Base-by-base conservation (phyloP, 768 basidiomycete genomes). In the Boletus vermiculosoides region DNA sequence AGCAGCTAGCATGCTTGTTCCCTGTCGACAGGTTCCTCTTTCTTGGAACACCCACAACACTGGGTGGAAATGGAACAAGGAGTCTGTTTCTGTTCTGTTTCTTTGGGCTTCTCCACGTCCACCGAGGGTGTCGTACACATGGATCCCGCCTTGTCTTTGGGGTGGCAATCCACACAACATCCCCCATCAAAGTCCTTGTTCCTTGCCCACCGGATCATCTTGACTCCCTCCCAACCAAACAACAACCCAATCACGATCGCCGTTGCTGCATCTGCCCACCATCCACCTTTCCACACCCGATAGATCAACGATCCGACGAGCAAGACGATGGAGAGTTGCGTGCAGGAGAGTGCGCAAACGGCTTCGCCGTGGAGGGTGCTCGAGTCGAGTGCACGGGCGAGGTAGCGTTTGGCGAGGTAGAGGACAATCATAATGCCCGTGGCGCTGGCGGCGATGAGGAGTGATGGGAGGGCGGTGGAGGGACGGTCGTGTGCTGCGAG, bases 361-460 rank as follows among this genome's bases (percentile, higher is more conserved):
- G 79, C 76, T 61, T 80, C 78, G 31, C 77, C 76, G 25, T 72
- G 55, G 63, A 80, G 76, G 6, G 73, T 65, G 51, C 74, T 76
- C 57, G 78, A 80, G 62, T 80, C 63, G 31, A 79, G 73, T 3
- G 73, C 70, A 11, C 61, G 67, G 1, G 78, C 76, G 23, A 80
- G 75, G 56, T 73, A 74, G 5, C 76, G 76, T 58, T 80, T 80
- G 11, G 70, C 73, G 0, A 78, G 60, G 74, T 78, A 80, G 45
- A 80, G 74, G 16, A 73, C 23, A n/a, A 75, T 49, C 69, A 74
- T 76, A 52, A 78, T 40, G 3, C 72, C 64, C 4, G 75, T 68
- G 1, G 79, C 73, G 8, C 73, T 71, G 10, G 74, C 73, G 4
- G 79, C 73, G 31, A 80, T 74, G 60, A 80, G 75, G 47, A 80